Evolutionary conservation across 495 filamentous ascomycete species (phyloP), one percentile per base, ranked within the genome.

Genomic region (Penicillium daleae): DNA sequence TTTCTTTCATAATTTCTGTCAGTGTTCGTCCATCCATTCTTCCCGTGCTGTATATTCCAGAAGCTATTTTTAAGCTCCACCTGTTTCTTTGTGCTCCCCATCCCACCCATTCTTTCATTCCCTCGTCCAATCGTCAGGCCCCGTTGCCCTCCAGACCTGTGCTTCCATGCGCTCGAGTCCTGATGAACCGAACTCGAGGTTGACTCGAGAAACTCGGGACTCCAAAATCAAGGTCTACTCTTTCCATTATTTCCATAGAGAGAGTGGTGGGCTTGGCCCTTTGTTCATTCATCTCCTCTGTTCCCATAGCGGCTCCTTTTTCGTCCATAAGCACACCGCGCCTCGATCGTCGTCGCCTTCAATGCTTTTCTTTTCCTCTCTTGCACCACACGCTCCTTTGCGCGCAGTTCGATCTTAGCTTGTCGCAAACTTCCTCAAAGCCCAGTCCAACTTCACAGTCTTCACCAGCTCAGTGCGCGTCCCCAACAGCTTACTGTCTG

Each of bases 221-320:
- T 50, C 46, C 12, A 21, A 29, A 15, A 27, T 10, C 26, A n/a
- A 50, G 26, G 46, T 29, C 29, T 13, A 27, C 29, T n/a, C 46
- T 50, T 50, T 24, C 7, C 22, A 29, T 50, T 50, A 5, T 50
- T 7, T 50, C 26, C 22, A 26, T 6, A 17, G 24, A 26, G 5
- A 6, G 4, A 48, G 15, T 50, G 15, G 10, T 29, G 46, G 46
- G n/a, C 46, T 29, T 8, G 2, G 24, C 44, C 24, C 46, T 50
- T 50, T 50, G 46, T 50, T 50, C 46, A 50, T 50, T 50, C 46
- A 50, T n/a, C 22, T 50, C 2, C 46, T 50, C 26, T 29, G 15
- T 29, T 50, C 22, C 24, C 46, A 50, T 50, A 50, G 46, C 29
- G 9, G 15, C 44, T 50, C 6, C 9, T 26, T 29, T 50, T 29